A percentile compares a stretch with the other conserved stretches of the same genome.
Evolutionary conservation across 1,284 basidiomycete genomes (phyloP).

Genomic region (Puccinia coronata): DNA sequence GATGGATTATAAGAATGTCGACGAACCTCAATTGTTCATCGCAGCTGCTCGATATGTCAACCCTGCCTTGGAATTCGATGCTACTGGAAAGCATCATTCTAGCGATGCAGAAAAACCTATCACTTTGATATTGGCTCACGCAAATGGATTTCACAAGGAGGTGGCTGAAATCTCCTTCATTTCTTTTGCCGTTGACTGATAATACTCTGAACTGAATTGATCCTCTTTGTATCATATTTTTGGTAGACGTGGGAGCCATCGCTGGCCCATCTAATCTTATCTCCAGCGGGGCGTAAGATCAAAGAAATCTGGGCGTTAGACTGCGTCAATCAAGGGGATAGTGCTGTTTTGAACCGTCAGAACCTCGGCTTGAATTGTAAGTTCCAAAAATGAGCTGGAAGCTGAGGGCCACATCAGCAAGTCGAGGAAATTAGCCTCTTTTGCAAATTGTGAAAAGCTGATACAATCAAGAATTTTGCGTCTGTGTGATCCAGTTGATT

Average conservation of each 20-base stretch:
- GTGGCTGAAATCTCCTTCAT: constrained; percentile 58
- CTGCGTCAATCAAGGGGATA: constrained; percentile 74
- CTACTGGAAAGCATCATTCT: constrained; percentile 48
- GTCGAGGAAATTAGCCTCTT: too few species aligned
- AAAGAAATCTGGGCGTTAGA: constrained; percentile 81
- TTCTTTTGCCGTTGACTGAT: not conserved
- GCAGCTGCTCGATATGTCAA: constrained; percentile 56
- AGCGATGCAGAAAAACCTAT: constrained; percentile 57
- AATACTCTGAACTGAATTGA: not conserved
- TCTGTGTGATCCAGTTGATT: constrained; percentile 64
- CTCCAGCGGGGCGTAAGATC: constrained; percentile 57
- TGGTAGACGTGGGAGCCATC: constrained; percentile 70
- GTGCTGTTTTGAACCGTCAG: constrained; percentile 68
- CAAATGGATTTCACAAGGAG: constrained; percentile 81
- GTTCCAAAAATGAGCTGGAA: not conserved
- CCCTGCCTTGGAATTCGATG: constrained; percentile 50
- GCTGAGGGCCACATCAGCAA: not conserved
- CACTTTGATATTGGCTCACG: constrained; percentile 74
- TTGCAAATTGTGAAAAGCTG: too few species aligned
- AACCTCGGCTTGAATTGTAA: constrained; percentile 61
- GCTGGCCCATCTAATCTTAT: constrained; percentile 61
- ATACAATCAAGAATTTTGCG: too few species aligned
- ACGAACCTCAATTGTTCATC: constrained; percentile 68
- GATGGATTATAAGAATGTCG: constrained; percentile 61
- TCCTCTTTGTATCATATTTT: not conserved